Percentiles rank a stretch among this genome's conserved stretches.
phyloP scores from a whole-genome alignment of 2,329 filamentous ascomycete species.

The Nigrospora oryzae region DNA sequence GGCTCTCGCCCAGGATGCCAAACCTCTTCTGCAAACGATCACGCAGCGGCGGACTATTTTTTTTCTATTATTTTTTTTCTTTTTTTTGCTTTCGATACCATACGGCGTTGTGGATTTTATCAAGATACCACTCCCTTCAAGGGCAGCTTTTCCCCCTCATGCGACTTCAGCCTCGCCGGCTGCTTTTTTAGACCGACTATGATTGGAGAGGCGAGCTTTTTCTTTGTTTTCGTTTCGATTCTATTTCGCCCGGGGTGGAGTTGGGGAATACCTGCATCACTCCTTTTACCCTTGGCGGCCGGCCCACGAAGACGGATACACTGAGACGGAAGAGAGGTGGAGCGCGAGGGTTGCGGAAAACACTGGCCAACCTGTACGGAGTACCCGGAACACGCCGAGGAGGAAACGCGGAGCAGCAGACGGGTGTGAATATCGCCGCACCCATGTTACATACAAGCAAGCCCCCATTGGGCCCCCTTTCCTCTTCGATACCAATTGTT shows the following conservation, averaged over 20 bases:
- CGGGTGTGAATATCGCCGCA: too few species aligned
- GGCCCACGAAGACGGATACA: background rate
- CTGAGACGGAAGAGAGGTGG: background rate
- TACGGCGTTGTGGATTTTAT: slow-evolving; percentile 2
- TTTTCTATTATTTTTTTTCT: background rate
- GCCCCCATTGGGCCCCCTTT: too few species aligned
- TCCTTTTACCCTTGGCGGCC: background rate
- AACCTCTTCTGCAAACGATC: background rate
- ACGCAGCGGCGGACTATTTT: slow-evolving; percentile 1
- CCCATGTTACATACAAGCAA: too few species aligned
- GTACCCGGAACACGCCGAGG: too few species aligned
- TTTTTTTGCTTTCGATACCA: background rate
- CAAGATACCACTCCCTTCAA: slow-evolving; percentile 3
- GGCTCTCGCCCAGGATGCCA: background rate
- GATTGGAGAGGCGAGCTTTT: slow-evolving; percentile 1
- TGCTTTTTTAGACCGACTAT: background rate
- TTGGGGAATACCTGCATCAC: background rate
- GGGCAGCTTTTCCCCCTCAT: slow-evolving; percentile 1
- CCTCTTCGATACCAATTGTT: too few species aligned
- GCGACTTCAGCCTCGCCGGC: background rate
- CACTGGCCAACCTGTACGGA: too few species aligned
- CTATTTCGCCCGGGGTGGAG: background rate
- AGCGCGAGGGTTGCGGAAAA: too few species aligned
- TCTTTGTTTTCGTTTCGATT: background rate
- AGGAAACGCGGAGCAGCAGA: too few species aligned